Percentiles rank a stretch among this genome's conserved stretches.
Conservation (phyloP, 2,329 filamentous ascomycete genomes). For the Exserohilum turcica region DNA sequence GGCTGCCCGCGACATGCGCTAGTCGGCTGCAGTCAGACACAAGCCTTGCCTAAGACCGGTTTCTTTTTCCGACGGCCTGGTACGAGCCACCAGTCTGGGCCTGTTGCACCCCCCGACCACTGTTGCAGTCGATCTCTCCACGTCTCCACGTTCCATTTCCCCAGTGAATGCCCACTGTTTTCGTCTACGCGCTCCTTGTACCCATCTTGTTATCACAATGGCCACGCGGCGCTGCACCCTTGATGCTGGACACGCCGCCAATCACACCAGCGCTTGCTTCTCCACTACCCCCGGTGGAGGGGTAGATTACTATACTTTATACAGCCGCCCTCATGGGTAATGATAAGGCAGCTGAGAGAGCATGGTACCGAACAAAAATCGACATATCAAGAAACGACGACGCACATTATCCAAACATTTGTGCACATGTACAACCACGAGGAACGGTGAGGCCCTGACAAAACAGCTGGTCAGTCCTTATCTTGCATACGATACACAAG, state of each 20-base stretch:
- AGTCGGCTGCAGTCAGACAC: background rate
- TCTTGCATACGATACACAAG: background rate
- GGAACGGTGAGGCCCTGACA: background rate
- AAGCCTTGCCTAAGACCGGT: background rate
- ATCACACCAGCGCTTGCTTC: background rate
- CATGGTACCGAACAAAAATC: background rate
- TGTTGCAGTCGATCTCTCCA: background rate
- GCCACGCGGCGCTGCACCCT: background rate
- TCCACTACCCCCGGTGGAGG: too few relatives aligned
- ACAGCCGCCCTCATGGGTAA: too few relatives aligned
- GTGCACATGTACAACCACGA: background rate
- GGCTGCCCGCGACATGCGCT: background rate
- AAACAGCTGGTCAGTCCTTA: background rate
- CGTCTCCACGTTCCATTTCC: background rate
- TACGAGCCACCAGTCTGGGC: constrained; percentile 1
- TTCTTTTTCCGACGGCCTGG: background rate
- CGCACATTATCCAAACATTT: background rate
- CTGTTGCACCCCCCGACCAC: background rate
- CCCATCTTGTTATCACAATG: background rate
- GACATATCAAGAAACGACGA: background rate
- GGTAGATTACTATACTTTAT: too few relatives aligned
- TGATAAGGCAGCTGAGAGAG: background rate
- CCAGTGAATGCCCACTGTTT: background rate
- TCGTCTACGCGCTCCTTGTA: background rate
- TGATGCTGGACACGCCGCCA: background rate